phyloP scores from a whole-genome alignment of 2,329 filamentous ascomycete species.

The Diaporthe aspalathi region DNA sequence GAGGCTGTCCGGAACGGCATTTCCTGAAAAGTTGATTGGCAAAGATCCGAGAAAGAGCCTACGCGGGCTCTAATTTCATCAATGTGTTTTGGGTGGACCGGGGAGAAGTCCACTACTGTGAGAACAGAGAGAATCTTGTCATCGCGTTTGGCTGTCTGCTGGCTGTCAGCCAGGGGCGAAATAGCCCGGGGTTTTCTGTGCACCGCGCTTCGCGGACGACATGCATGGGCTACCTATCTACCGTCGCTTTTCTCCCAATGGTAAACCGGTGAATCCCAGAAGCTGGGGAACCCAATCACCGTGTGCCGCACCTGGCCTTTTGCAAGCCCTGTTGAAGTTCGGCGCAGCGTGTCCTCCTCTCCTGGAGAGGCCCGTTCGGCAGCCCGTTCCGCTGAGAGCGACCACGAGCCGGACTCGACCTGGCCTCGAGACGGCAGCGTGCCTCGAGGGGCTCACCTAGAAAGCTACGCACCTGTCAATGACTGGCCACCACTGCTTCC shows the following conservation, averaged over 20 bases:
- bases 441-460: conserved; percentile 11
- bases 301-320: not conserved
- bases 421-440: conserved; percentile 29
- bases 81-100: not conserved
- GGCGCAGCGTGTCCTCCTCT: not conserved
- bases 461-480: not conserved
- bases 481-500: conserved; percentile 33
- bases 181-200: conserved; percentile 4
- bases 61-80: conserved; percentile 6
- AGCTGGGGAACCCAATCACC: conserved; percentile 23
- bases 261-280: conserved; percentile 26
- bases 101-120: not conserved
- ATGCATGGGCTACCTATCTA: conserved; percentile 24
- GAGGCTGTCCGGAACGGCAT: conserved; percentile 38
- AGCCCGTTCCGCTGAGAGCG: not conserved
- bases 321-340: conserved; percentile 1
- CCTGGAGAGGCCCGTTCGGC: not conserved
- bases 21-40: conserved; percentile 20
- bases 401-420: conserved; percentile 14
- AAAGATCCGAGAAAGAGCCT: conserved; percentile 21
- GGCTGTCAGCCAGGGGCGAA: conserved; percentile 28
- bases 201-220: conserved; percentile 19
- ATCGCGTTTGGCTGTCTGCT: conserved; percentile 12
- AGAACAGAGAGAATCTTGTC: not conserved
- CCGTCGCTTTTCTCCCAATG: conserved; percentile 18